Percentiles rank a stretch among this genome's conserved stretches.
phyloP scores from a whole-genome alignment of 768 basidiomycete species.

The Termitomyces eurrhizus region DNA sequence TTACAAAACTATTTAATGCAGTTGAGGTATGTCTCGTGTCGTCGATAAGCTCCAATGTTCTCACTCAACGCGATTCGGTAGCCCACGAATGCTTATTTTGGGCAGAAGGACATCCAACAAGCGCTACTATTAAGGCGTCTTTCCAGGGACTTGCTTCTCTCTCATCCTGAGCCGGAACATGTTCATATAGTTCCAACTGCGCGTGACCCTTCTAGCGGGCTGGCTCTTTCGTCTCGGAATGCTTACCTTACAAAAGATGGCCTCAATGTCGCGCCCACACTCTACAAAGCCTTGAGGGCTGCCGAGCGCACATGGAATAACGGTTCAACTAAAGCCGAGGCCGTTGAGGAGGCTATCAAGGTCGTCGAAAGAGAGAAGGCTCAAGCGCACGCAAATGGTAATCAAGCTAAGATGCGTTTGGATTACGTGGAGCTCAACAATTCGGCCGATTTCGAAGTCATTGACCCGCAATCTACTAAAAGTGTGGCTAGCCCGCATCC shows the following conservation, averaged over 20 bases:
- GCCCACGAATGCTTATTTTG: conserved; percentile 93
- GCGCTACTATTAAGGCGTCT: conserved; percentile 80
- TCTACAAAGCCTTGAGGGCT: conserved; percentile 64
- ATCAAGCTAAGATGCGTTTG: conserved; percentile 51
- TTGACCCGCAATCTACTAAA: conserved; percentile 32
- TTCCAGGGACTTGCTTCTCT: conserved; percentile 74
- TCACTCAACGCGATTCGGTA: conserved; percentile 25
- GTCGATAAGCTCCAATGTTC: neutral
- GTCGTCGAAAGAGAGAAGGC: conserved; percentile 31
- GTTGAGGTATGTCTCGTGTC: conserved; percentile 59
- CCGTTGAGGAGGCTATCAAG: conserved; percentile 39
- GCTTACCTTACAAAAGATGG: conserved; percentile 69
- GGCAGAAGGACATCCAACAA: conserved; percentile 99
- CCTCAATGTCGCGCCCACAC: conserved; percentile 58
- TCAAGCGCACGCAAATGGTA: conserved; percentile 27
- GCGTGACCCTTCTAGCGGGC: conserved; percentile 56
- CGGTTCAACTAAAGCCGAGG: conserved; percentile 46
- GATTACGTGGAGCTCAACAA: conserved; percentile 94
- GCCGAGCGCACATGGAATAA: conserved; percentile 54
- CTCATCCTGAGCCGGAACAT: conserved; percentile 66
- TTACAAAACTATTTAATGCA: conserved; percentile 91
- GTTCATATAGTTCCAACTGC: conserved; percentile 88
- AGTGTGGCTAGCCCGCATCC: conserved; percentile 25
- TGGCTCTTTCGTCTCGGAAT: conserved; percentile 92
- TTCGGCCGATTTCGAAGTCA: conserved; percentile 63